Base-by-base conservation (phyloP, 306 rosid genomes). In the Abrus precatorius region DNA sequence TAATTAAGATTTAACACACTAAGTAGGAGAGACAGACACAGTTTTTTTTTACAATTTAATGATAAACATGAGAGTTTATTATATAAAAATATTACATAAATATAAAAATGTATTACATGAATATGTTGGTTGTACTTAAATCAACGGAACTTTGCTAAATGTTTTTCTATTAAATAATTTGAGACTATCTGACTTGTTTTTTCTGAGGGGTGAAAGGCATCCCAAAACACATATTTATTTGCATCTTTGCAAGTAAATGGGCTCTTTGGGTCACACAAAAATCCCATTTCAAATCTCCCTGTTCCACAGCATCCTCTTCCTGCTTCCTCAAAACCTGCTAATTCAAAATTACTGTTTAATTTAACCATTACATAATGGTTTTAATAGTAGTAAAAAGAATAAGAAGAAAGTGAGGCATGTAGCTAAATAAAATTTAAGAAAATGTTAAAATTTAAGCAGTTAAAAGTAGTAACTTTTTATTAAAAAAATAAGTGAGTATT, bases 141-240 rank as follows among this genome's bases (percentile, higher is more conserved):
- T 82, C 63, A 86, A 6, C 6, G 80, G 65, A 86, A 86, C 61
- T 52, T 69, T 11, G 33, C 69, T 27, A 80, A 14, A 79, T 75
- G 32, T 2, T 80, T 80, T 43, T 74, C 8, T 10, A 84, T 5
- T 10, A 86, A 52, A 60, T 65, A 67, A 8, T 80, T 43, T 5
- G 85, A 52, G 54, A 85, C 32, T 6, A 85, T 57, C 6, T 32
- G 67, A 78, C 82, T 81, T 53, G 91, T 86, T 70, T 79, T 83
- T 57, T 80, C 67, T 0, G 90, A 50, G 28, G 89, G 92, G 83
- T 89, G 92, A 49, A 85, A 75, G 5, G 93, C 84, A 63, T 89
- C 93, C 93, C 91, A 89, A 80, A 87, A 89, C 12, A 85, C 83
- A 71, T 87, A 89, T 34, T 76, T 81, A 52, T 78, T 68, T 36